phyloP scores from a whole-genome alignment of 768 basidiomycete species.

The Auriscalpium vulgare region DNA sequence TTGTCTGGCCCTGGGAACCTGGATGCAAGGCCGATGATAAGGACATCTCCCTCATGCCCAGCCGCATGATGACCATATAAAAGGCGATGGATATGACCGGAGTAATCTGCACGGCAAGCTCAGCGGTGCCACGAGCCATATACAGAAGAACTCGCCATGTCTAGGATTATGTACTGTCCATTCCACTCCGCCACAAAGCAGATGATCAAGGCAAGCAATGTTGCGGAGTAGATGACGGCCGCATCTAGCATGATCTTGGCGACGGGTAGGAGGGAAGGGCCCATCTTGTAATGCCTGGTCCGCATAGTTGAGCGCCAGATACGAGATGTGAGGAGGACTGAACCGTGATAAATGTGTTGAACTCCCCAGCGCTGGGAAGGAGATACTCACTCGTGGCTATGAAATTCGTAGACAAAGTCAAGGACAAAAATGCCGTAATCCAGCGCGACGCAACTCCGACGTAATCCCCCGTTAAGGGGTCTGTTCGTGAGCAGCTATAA shows the following conservation, averaged over 20 bases:
- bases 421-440: not conserved
- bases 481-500: conserved; percentile 12
- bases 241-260: not conserved
- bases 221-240: not conserved
- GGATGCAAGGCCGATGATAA: not conserved
- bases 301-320: not conserved
- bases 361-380: not conserved
- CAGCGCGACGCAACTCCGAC: conserved; percentile 4
- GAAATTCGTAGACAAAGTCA: not conserved
- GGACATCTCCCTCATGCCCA: not conserved
- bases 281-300: not conserved
- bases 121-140: too few relatives aligned
- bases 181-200: conserved; percentile 18
- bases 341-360: not conserved
- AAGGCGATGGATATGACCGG: not conserved
- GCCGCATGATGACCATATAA: not conserved
- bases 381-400: not conserved
- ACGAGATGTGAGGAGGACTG: conserved; percentile 1
- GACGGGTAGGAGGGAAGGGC: not conserved
- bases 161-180: conserved; percentile 16
- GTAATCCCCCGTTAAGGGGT: not conserved
- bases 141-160: conserved; percentile 12
- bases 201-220: conserved; percentile 13
- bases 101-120: not conserved
- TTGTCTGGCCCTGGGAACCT: not conserved